phyloP scores from a whole-genome alignment of 2,329 filamentous ascomycete genomes.

The Eurotiales sp. region DNA sequence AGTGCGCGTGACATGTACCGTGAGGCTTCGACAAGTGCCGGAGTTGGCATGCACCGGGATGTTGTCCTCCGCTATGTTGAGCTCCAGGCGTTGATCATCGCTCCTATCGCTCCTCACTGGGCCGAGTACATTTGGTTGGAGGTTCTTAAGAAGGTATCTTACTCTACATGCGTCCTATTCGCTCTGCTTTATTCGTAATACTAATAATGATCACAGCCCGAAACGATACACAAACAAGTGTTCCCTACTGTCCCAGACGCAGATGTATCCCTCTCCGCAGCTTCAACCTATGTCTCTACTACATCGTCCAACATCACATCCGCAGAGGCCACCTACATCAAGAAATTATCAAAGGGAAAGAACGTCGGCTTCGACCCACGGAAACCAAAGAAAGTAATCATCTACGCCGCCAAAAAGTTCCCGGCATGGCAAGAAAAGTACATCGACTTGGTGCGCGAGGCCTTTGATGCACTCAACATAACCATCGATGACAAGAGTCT shows the following conservation, averaged over 20 bases:
- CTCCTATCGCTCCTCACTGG: conserved; percentile 88
- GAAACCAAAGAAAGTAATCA: conserved; percentile 84
- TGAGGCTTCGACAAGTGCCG: conserved; percentile 70
- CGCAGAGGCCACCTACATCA: conserved; percentile 69
- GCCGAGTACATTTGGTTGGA: conserved; percentile 92
- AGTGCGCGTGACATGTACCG: conserved; percentile 86
- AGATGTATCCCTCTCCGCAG: conserved; percentile 67
- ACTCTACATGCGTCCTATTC: not conserved
- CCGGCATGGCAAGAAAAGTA: conserved; percentile 91
- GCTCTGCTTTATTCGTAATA: not conserved
- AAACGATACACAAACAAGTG: conserved; percentile 72
- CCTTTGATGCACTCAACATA: conserved; percentile 62
- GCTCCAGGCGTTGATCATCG: conserved; percentile 76
- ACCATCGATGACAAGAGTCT: conserved; percentile 75
- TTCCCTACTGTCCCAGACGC: conserved; percentile 68
- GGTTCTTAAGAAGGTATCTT: conserved; percentile 64
- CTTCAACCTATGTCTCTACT: conserved; percentile 73
- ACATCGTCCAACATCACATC: conserved; percentile 77
- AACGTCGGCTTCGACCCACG: conserved; percentile 79
- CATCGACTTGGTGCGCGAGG: conserved; percentile 71
- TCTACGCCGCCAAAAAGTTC: conserved; percentile 76
- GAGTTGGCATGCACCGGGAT: conserved; percentile 81
- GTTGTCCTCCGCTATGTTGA: conserved; percentile 77
- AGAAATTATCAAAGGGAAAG: conserved; percentile 93
- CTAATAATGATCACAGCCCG: conserved; percentile 42